phyloP scores from a whole-genome alignment of 345 rosid species.

The Punica granatum region DNA sequence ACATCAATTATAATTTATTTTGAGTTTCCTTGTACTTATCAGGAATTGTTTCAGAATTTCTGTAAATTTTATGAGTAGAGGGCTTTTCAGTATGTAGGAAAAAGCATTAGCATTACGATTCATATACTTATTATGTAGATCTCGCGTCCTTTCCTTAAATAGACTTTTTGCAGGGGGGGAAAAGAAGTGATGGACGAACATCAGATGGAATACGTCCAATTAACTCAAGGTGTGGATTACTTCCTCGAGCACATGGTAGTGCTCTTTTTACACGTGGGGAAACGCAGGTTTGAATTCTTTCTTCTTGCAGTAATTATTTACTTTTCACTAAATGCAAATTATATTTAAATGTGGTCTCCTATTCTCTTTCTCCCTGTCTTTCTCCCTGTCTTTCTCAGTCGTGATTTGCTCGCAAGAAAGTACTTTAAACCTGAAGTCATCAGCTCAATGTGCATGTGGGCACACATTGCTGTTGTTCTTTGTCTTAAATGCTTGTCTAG shows the following conservation, averaged over 20 bases:
- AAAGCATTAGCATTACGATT: background rate
- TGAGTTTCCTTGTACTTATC: background rate
- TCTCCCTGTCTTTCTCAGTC: too few relatives aligned
- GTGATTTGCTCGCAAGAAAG: too few relatives aligned
- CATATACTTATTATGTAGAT: background rate
- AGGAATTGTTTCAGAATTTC: background rate
- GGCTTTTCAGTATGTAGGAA: background rate
- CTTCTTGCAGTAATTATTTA: background rate
- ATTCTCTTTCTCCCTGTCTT: too few relatives aligned
- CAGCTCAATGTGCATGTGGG: too few relatives aligned
- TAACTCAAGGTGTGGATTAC: slow-evolving; percentile 79
- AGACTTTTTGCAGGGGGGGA: slow-evolving; percentile 60
- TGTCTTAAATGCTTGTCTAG: too few relatives aligned
- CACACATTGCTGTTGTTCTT: too few relatives aligned
- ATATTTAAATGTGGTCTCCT: background rate
- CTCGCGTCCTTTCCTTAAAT: slow-evolving; percentile 6
- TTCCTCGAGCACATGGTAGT: slow-evolving; percentile 98
- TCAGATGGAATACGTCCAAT: slow-evolving; percentile 78
- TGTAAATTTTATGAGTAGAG: background rate
- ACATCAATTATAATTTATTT: background rate
- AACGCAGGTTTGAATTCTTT: slow-evolving; percentile 61
- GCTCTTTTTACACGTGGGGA: slow-evolving; percentile 99
- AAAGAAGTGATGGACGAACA: slow-evolving; percentile 91
- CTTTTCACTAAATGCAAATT: background rate
- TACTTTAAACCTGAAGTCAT: too few relatives aligned